phyloP scores from a whole-genome alignment of 495 filamentous ascomycete genomes.

The Xylaria telfairii region DNA sequence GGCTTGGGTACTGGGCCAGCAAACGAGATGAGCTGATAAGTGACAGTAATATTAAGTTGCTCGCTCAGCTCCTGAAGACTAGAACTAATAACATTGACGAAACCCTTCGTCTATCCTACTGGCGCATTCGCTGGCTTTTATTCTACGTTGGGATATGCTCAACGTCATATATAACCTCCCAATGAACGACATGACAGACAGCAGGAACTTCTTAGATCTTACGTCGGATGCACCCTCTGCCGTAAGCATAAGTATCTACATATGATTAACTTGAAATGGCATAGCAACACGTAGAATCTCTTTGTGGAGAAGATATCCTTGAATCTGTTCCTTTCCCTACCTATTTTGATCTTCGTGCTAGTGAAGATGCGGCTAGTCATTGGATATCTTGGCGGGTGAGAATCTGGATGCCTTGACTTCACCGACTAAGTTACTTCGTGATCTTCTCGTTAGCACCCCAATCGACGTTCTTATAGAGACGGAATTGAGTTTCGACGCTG shows the following conservation, averaged over 20 bases:
- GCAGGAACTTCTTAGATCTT: background rate
- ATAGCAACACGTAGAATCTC: background rate
- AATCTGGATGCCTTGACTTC: background rate
- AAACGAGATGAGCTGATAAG: background rate
- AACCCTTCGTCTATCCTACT: background rate
- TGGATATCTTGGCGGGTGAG: background rate
- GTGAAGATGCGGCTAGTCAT: constrained; percentile 7
- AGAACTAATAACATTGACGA: background rate
- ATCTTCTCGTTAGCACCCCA: background rate
- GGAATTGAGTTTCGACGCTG: background rate
- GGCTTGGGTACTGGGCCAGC: no score
- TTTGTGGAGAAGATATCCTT: background rate
- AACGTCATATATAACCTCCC: background rate
- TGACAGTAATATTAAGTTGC: background rate
- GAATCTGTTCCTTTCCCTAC: background rate
- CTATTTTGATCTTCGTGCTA: background rate
- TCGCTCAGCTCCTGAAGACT: background rate
- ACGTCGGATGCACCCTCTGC: background rate
- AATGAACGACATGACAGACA: background rate
- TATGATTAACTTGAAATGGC: background rate
- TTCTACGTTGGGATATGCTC: background rate
- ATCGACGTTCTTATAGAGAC: background rate
- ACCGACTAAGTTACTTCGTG: background rate
- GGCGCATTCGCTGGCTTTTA: background rate
- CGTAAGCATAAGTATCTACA: background rate